Conservation (phyloP, 441 rosid species). For the Bruguiera hainesii region DNA sequence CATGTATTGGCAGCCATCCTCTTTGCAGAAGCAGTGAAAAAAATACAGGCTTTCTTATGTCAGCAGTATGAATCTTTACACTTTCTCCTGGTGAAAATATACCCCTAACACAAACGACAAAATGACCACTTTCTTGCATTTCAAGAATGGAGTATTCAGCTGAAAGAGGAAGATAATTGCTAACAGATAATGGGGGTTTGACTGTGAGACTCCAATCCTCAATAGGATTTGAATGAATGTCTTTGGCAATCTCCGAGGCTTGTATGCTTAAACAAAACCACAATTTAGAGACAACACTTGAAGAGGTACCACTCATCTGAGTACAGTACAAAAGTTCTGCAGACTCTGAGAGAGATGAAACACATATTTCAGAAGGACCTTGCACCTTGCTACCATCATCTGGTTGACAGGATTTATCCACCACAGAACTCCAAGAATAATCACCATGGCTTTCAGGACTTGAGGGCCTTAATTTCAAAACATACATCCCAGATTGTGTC, state of each 20-base stretch:
- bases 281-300: conserved; percentile 44
- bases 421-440: conserved; percentile 90
- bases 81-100: conserved; percentile 63
- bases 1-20: conserved; percentile 88
- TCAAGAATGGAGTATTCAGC: conserved; percentile 85
- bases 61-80: conserved; percentile 74
- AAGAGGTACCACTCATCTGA: conserved; percentile 58
- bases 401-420: conserved; percentile 36
- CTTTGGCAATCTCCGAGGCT: conserved; percentile 82
- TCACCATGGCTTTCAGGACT: conserved; percentile 40
- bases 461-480: conserved; percentile 67
- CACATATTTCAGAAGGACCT: conserved; percentile 54
- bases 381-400: conserved; percentile 32
- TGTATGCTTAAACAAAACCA: conserved; percentile 90
- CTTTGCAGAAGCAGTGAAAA: conserved; percentile 82
- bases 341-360: conserved; percentile 68
- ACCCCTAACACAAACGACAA: conserved; percentile 62
- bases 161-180: conserved; percentile 83
- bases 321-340: conserved; percentile 75
- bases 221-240: conserved; percentile 71
- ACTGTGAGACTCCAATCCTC: conserved; percentile 90
- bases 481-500: conserved; percentile 55
- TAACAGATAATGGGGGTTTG: conserved; percentile 78
- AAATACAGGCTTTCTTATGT: conserved; percentile 68
- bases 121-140: conserved; percentile 67